Percentiles rank a stretch among this genome's conserved stretches.
These are phyloP conservation scores for Colletotrichum camelliae DNA, from an alignment of 2,329 filamentous ascomycete species.

Conservation along the genomic window DNA sequence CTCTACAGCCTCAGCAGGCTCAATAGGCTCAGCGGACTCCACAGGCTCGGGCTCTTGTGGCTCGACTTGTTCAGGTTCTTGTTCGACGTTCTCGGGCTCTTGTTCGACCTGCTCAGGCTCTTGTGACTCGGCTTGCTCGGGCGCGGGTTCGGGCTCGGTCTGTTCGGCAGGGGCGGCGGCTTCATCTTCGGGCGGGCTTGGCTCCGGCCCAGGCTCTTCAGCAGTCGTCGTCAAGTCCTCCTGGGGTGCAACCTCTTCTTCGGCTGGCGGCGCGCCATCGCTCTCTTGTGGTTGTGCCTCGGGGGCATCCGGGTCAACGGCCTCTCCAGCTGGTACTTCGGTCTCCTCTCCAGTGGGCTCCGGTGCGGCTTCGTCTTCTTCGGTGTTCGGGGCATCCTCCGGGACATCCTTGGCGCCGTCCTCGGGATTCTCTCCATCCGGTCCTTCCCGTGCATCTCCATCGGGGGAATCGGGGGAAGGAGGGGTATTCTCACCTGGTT, in stretches of 20 bases:
- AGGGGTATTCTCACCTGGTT: constrained; percentile 34
- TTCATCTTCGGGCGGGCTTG: not conserved
- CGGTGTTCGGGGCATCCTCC: constrained; percentile 8
- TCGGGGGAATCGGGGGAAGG: constrained; percentile 29
- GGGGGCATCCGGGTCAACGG: not conserved
- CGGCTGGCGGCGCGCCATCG: not conserved
- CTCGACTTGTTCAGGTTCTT: constrained; percentile 1
- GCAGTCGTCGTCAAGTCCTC: not conserved
- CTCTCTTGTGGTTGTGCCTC: not conserved
- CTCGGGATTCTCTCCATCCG: not conserved
- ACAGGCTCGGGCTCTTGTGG: not conserved
- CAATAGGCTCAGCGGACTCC: not conserved
- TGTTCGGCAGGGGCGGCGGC: not conserved
- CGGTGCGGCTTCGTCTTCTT: not conserved
- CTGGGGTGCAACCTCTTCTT: not conserved
- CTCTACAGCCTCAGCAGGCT: not conserved
- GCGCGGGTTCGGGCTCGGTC: not conserved
- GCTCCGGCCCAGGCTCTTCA: not conserved
- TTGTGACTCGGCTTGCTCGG: not conserved
- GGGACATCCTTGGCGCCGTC: not conserved
- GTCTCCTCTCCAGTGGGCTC: not conserved
- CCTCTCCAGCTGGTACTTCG: not conserved
- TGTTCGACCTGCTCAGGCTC: not conserved
- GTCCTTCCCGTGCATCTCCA: constrained; percentile 22
- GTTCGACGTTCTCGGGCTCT: not conserved